Base-by-base conservation (phyloP, 225 moss, liverwort and hornwort species). In the Pleurozium schreberi region DNA sequence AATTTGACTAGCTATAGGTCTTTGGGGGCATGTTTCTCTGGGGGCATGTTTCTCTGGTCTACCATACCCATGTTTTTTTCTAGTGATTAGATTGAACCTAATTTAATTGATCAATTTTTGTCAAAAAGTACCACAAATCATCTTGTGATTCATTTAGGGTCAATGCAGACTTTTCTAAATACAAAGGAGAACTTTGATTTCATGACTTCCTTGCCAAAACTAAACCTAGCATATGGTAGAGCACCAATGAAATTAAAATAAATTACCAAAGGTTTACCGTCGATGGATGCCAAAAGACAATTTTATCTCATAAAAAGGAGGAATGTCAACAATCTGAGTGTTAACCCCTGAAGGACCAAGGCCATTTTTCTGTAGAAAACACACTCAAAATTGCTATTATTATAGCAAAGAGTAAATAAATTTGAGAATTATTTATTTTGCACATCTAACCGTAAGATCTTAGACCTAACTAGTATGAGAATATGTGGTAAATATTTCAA, bases 241-340 rank as follows among this genome's bases (percentile, higher is more conserved):
- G 8, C 8, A 80, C 12, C 28, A 28, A 42, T 28, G 11, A 40
- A 59, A 18, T 7, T 2, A 40, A 59, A 80, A 42, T 10, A 77
- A 53, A 40, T 28, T 14, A 28, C 1, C 20, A 13, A 18, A 30
- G 12, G 59, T 59, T 42, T 5, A 40, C 28, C 8, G 28, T 18
- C 19, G 3, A 28, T 40, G 18, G 3, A 80, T 27, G 11, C 3
- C 3, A 11, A 38, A 3, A 71, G 18, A 18, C 5, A 80, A 80
- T 38, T 26, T 10, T 10, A 78, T 38, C 10, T 27, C 11, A 7
- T n/a, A 0, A 0, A 38, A 78, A 55, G 26, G 3, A 78, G 2
- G 3, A 8, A 55, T n/a, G 8, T 58, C 4, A 42, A 5, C 5
- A 2, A 8, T 17, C 1, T 7, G 9, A 60, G 5, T 27, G 8